These are phyloP conservation scores for Fonsecaea monophora DNA, from an alignment of 2,329 filamentous ascomycete species.

Conservation along the genomic window DNA sequence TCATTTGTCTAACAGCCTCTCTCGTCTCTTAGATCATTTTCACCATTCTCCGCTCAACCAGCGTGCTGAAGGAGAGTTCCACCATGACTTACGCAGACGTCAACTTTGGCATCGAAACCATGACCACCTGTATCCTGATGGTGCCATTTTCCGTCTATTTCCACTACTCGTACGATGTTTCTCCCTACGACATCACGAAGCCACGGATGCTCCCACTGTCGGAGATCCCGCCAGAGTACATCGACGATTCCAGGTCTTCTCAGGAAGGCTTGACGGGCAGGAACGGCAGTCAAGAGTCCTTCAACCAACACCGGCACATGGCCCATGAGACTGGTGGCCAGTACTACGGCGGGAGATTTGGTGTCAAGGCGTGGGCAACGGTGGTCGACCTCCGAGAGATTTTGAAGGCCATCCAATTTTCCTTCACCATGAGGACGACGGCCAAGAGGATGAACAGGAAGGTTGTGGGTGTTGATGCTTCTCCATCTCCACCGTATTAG, in stretches of 20 bases:
- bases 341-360: slow-evolving; percentile 28
- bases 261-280: neutral
- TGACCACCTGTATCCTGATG: slow-evolving; percentile 46
- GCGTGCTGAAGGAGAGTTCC: slow-evolving; percentile 37
- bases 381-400: slow-evolving; percentile 28
- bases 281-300: slow-evolving; percentile 2
- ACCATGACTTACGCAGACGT: slow-evolving; percentile 44
- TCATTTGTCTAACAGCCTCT: neutral
- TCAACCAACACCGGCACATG: slow-evolving; percentile 5
- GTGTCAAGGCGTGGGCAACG: slow-evolving; percentile 19
- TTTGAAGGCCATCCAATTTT: slow-evolving; percentile 23
- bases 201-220: slow-evolving; percentile 11
- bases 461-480: neutral
- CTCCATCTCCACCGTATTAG: neutral
- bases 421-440: slow-evolving; percentile 26
- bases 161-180: slow-evolving; percentile 43
- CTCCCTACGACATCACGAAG: slow-evolving; percentile 36
- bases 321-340: neutral
- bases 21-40: slow-evolving; percentile 42
- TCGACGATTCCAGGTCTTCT: neutral
- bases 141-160: slow-evolving; percentile 45
- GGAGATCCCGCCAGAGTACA: slow-evolving; percentile 6
- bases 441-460: slow-evolving; percentile 20
- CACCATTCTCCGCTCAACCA: slow-evolving; percentile 41
- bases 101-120: slow-evolving; percentile 43